Conservation (phyloP, 495 filamentous ascomycete genomes). For the Hypoxylon cercidicola region DNA sequence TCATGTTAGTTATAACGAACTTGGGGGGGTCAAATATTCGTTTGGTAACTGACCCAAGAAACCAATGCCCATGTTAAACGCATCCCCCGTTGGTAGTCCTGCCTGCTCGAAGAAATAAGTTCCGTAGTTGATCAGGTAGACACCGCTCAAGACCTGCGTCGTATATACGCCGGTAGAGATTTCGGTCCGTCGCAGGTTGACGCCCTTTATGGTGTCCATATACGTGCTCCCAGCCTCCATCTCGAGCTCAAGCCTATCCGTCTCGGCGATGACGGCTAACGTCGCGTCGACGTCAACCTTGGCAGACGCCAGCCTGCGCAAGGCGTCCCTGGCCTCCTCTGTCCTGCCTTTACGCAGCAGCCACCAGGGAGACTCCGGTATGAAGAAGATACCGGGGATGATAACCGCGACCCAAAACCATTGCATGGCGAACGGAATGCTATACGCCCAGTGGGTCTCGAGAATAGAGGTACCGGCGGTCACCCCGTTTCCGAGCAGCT, state of each 20-base stretch:
- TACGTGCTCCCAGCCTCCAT: slow-evolving; percentile 67
- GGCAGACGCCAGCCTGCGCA: slow-evolving; percentile 54
- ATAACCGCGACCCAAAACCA: slow-evolving; percentile 75
- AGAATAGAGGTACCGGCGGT: slow-evolving; percentile 58
- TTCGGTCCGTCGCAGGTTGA: slow-evolving; percentile 66
- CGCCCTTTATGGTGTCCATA: slow-evolving; percentile 64
- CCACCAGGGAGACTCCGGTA: slow-evolving; percentile 74
- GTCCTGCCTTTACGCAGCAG: slow-evolving; percentile 65
- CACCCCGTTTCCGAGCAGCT: slow-evolving; percentile 66
- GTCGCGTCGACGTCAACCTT: slow-evolving; percentile 53
- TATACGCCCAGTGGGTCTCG: slow-evolving; percentile 61
- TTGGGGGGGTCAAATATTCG: neutral
- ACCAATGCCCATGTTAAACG: slow-evolving; percentile 64
- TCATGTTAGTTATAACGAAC: slow-evolving; percentile 14
- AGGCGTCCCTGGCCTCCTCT: slow-evolving; percentile 58
- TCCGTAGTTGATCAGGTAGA: slow-evolving; percentile 65
- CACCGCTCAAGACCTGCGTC: slow-evolving; percentile 62
- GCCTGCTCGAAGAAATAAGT: slow-evolving; percentile 74
- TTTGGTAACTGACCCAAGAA: slow-evolving; percentile 50
- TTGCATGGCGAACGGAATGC: slow-evolving; percentile 69
- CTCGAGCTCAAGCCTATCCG: slow-evolving; percentile 67
- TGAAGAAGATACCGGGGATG: slow-evolving; percentile 63
- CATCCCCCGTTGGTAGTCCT: slow-evolving; percentile 59
- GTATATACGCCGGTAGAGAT: slow-evolving; percentile 62
- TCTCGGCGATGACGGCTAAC: slow-evolving; percentile 70